Conservation (phyloP, 2,329 filamentous ascomycete species). For the Periglandula ipomoeae region DNA sequence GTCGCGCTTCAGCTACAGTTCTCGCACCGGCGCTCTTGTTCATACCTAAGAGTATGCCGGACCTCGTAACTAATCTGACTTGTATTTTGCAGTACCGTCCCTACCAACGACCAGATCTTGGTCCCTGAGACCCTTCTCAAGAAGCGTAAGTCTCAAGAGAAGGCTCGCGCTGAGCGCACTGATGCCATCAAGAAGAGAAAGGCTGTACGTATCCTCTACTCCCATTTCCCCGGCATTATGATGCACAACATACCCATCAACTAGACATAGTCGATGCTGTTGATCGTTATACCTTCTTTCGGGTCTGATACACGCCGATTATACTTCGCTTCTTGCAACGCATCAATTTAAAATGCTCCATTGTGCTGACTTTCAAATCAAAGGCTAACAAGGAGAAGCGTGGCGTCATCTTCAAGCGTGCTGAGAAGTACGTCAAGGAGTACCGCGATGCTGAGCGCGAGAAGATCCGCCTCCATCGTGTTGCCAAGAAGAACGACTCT, state of each 20-base stretch:
- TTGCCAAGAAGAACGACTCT: slow-evolving; percentile 84
- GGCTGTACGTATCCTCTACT: slow-evolving; percentile 60
- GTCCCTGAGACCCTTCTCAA: slow-evolving; percentile 99
- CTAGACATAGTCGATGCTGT: slow-evolving; percentile 97
- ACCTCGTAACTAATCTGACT: slow-evolving; percentile 70
- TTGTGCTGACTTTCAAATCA: slow-evolving; percentile 14
- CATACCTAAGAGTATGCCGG: slow-evolving; percentile 53
- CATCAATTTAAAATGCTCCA: slow-evolving; percentile 24
- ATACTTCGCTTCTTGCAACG: slow-evolving; percentile 10
- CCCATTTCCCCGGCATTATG: slow-evolving; percentile 43
- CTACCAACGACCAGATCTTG: slow-evolving; percentile 90
- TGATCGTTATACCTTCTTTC: slow-evolving; percentile 96
- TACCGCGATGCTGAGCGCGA: slow-evolving; percentile 98
- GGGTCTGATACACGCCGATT: slow-evolving; percentile 66
- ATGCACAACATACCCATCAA: slow-evolving; percentile 86
- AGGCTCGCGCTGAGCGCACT: slow-evolving; percentile 84
- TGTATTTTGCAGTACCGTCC: slow-evolving; percentile 64
- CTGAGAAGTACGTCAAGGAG: slow-evolving; percentile 99
- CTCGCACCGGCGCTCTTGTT: slow-evolving; percentile 71
- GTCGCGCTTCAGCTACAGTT: slow-evolving; percentile 86
- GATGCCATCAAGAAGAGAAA: slow-evolving; percentile 79
- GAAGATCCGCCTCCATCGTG: slow-evolving; percentile 86
- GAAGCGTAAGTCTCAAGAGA: slow-evolving; percentile 99
- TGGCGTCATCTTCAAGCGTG: slow-evolving; percentile 97
- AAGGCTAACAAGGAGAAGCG: slow-evolving; percentile 99